Evolutionary conservation across 108 stramenopile species (phyloP), one percentile per base, ranked within the genome.

Genomic region (Aurantiochytrium sp.): DNA sequence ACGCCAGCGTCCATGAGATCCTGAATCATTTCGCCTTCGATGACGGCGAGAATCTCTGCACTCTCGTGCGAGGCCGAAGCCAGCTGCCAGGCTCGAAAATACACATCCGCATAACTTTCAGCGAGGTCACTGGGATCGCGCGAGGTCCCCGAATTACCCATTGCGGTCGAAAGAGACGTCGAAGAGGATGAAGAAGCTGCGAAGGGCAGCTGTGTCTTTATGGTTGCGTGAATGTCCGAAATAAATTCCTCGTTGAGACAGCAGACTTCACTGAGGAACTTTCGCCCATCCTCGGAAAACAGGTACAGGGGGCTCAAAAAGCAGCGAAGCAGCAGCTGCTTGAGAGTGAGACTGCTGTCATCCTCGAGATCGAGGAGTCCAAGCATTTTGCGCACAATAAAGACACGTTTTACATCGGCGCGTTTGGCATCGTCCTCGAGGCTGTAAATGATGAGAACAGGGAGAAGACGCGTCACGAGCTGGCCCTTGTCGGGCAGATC

Each of bases 301-400:
- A 97, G 90, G 72, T 97, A 91, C 51, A 96, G 90, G 29, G 91
- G 87, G 29, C 92, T 89, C 16, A 96, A 29, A 44, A 89, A 90
- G 35, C 72, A 87, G 29, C 90, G 91, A 43, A 91, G 91, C 3
- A 92, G 90, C 57, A 92, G 90, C 8, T 72, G 91, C 53, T 90
- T 72, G 5, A 92, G 87, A 5, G 91, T 92, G 45, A 91, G 90
- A 59, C 94, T 95, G 64, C 91, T 92, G 4, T 94, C 94, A 87
- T 98, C 96, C n/a, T 93, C 93, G 89, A 96, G 96, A 90, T 97
- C 97, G 44, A 99, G 89, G 14, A 96, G 88, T 47, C 92, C 83
- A 43, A 99, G 89, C 4, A 97, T 97, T 5, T 95, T 91, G 8
- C 96, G 89, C 64, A 97, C 60, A 16, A 90, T 90, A 87, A 76